Evolutionary conservation across 495 filamentous ascomycete species (phyloP).

Genomic region (Bombardia bombarda): DNA sequence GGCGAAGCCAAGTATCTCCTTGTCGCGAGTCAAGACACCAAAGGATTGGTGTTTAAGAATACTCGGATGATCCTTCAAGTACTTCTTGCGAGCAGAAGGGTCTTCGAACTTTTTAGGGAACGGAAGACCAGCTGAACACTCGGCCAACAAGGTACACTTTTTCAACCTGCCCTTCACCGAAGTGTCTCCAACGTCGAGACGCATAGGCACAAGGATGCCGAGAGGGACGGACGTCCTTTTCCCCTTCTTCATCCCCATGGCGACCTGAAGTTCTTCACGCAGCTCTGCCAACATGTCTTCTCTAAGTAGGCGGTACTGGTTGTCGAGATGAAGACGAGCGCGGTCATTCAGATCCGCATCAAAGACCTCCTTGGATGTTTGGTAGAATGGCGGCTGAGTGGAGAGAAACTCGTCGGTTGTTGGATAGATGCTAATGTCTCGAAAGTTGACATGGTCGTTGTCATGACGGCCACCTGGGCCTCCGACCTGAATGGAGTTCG

Average conservation of each 20-base stretch:
- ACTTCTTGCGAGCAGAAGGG: conserved; percentile 31
- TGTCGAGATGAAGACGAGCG: conserved; percentile 53
- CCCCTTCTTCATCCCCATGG: conserved; percentile 35
- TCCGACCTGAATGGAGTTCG: background rate
- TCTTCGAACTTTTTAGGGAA: conserved; percentile 23
- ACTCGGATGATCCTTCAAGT: conserved; percentile 37
- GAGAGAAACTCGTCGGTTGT: conserved; percentile 62
- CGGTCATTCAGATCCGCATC: conserved; percentile 30
- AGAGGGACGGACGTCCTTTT: conserved; percentile 22
- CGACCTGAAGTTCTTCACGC: conserved; percentile 49
- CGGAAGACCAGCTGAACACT: conserved; percentile 37
- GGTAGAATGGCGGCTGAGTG: conserved; percentile 51
- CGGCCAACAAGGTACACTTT: conserved; percentile 38
- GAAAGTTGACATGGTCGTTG: conserved; percentile 61
- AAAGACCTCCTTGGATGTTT: conserved; percentile 33
- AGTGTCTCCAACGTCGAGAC: conserved; percentile 19
- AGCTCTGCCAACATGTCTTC: conserved; percentile 69
- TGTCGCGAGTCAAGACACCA: conserved; percentile 47
- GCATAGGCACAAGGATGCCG: conserved; percentile 12
- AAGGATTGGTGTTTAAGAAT: conserved; percentile 54
- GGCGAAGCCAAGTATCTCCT: conserved; percentile 53
- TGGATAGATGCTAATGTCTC: conserved; percentile 56
- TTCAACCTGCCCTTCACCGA: conserved; percentile 14
- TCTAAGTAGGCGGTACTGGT: conserved; percentile 69
- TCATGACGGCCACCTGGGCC: conserved; percentile 67